A percentile compares a stretch with the other conserved stretches of the same genome.
Conservation (phyloP, 768 basidiomycete species). For the Leccinum boreale region DNA sequence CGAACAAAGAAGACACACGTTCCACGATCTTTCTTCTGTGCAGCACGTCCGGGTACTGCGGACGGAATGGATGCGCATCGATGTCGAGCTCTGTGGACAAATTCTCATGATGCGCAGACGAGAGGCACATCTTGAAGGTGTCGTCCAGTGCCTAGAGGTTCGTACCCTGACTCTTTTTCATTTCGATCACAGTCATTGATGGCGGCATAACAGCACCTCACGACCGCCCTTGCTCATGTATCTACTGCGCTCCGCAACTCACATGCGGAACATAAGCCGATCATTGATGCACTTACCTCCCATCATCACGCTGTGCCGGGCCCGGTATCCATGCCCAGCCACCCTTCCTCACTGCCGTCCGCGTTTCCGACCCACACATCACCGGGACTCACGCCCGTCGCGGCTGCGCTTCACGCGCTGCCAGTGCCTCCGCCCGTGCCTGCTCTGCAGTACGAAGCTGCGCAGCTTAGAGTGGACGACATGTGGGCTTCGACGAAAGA, state of each 20-base stretch:
- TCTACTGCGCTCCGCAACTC: constrained; percentile 58
- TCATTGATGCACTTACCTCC: constrained; percentile 44
- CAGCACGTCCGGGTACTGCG: constrained; percentile 46
- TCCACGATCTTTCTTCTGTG: constrained; percentile 58
- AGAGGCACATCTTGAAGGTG: constrained; percentile 64
- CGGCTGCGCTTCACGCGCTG: constrained; percentile 33
- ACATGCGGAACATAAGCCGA: constrained; percentile 49
- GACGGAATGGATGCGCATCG: constrained; percentile 67
- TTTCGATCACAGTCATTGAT: constrained; percentile 7
- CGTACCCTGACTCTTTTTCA: constrained; percentile 12
- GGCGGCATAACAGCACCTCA: constrained; percentile 41
- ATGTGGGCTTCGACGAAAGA: constrained; percentile 65
- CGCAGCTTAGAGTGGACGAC: constrained; percentile 61
- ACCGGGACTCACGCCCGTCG: constrained; percentile 24
- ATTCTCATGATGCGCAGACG: constrained; percentile 65
- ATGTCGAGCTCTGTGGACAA: constrained; percentile 77
- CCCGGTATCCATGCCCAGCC: not conserved
- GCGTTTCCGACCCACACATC: constrained; percentile 2
- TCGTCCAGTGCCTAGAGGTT: constrained; percentile 58
- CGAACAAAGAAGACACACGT: constrained; percentile 56
- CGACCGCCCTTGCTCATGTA: constrained; percentile 48
- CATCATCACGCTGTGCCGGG: constrained; percentile 6
- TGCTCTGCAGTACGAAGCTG: constrained; percentile 65
- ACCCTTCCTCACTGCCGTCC: not conserved
- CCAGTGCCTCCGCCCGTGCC: constrained; percentile 26